phyloP scores from a whole-genome alignment of 2,329 filamentous ascomycete species.

The Remersonia thermophila region DNA sequence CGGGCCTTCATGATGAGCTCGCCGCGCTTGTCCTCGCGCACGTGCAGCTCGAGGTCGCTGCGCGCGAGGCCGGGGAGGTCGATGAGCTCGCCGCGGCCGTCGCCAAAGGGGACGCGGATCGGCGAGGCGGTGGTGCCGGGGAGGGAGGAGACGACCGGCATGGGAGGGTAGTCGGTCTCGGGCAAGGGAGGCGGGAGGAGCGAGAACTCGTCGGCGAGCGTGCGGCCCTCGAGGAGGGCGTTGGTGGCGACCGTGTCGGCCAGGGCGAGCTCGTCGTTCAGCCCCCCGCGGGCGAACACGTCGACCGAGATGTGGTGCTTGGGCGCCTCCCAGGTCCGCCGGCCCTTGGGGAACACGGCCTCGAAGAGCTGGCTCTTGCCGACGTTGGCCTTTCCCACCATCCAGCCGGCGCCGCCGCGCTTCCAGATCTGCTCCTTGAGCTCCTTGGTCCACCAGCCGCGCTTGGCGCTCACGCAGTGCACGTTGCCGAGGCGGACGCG shows the following conservation, averaged over 20 bases:
- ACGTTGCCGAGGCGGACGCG: conserved; percentile 80
- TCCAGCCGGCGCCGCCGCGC: conserved; percentile 78
- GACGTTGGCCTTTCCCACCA: conserved; percentile 97
- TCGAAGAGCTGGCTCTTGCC: conserved; percentile 91
- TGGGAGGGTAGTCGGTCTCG: conserved; percentile 64
- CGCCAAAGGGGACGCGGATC: conserved; percentile 82
- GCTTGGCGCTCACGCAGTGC: conserved; percentile 71
- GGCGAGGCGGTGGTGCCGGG: conserved; percentile 92
- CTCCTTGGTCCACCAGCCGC: conserved; percentile 81
- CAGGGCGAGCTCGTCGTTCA: background rate
- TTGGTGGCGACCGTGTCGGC: conserved; percentile 1
- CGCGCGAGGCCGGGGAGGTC: conserved; percentile 80
- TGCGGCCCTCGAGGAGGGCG: conserved; percentile 5
- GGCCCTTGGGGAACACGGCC: conserved; percentile 70
- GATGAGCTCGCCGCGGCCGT: conserved; percentile 77
- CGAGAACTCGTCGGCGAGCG: conserved; percentile 28
- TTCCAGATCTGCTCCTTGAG: conserved; percentile 78
- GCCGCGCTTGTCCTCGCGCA: conserved; percentile 51
- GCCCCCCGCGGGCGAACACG: conserved; percentile 15
- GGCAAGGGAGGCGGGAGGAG: conserved; percentile 66
- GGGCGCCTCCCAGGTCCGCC: conserved; percentile 30
- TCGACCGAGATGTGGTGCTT: conserved; percentile 26
- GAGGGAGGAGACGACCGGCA: conserved; percentile 76
- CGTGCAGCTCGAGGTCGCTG: conserved; percentile 57
- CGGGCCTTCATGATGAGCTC: conserved; percentile 70